phyloP scores from a whole-genome alignment of 495 filamentous ascomycete species.

The Penicillium lagena region DNA sequence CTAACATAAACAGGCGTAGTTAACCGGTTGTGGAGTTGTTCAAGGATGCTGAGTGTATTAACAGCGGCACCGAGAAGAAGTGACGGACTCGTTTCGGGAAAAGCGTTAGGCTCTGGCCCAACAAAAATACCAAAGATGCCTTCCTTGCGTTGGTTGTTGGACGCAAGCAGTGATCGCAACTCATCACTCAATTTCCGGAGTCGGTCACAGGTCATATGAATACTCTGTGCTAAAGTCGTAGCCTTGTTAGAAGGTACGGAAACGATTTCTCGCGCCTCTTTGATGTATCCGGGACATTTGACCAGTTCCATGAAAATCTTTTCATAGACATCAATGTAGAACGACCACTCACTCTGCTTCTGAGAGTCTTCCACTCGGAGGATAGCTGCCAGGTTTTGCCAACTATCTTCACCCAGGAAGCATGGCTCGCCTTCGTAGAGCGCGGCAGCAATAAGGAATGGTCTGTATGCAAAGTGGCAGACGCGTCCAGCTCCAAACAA shows the following conservation, averaged over 20 bases:
- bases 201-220: not conserved
- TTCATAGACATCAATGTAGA: constrained; percentile 5
- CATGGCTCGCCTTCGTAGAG: constrained; percentile 3
- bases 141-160: constrained; percentile 1
- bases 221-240: not conserved
- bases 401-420: constrained; percentile 1
- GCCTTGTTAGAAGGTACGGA: not conserved
- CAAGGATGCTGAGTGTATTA: not conserved
- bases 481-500: constrained; percentile 2
- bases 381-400: constrained; percentile 2
- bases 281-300: constrained; percentile 2
- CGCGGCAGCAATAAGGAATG: constrained; percentile 3
- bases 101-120: constrained; percentile 1
- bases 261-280: constrained; percentile 2
- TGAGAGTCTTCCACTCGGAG: constrained; percentile 5
- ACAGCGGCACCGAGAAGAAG: constrained; percentile 1
- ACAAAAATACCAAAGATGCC: not conserved
- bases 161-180: not conserved
- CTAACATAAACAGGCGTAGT: not conserved
- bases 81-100: constrained; percentile 5
- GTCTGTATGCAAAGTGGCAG: constrained; percentile 4
- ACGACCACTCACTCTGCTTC: constrained; percentile 5
- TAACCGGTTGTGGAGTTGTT: not conserved
- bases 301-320: constrained; percentile 6
- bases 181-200: not conserved